Percentiles rank a stretch among this genome's conserved stretches.
These are phyloP conservation scores for Nepenthes alata DNA, from an alignment of 179 eudicot genomes.

Conservation along the genomic window DNA sequence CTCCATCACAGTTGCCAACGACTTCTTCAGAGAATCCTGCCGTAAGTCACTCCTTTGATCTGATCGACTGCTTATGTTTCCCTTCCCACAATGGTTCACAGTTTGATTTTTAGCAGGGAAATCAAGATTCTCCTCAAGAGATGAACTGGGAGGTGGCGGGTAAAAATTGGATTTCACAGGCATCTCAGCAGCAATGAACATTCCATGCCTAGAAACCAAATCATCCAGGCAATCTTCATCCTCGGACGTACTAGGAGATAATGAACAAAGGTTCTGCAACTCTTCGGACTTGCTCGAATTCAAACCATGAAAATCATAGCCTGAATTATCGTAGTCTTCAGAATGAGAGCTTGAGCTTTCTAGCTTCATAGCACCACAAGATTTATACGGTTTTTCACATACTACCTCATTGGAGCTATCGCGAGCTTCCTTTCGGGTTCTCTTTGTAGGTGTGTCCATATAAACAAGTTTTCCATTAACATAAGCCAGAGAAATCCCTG, in stretches of 20 bases:
- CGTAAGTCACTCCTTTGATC: slow-evolving; percentile 27
- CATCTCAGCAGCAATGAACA: slow-evolving; percentile 20
- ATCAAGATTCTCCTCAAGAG: slow-evolving; percentile 55
- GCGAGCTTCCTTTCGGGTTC: slow-evolving; percentile 11
- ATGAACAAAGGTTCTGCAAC: slow-evolving; percentile 29
- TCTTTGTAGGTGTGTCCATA: slow-evolving; percentile 19
- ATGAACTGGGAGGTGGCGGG: slow-evolving; percentile 51
- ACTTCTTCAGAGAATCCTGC: slow-evolving; percentile 47
- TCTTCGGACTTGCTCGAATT: slow-evolving; percentile 28
- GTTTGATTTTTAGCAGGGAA: slow-evolving; percentile 33
- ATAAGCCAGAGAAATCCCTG: slow-evolving; percentile 32
- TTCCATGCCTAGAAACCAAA: slow-evolving; percentile 17
- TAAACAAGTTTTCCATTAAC: slow-evolving; percentile 50
- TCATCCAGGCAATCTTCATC: slow-evolving; percentile 34
- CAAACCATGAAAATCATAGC: slow-evolving; percentile 35
- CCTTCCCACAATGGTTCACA: slow-evolving; percentile 45
- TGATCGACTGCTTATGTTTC: slow-evolving; percentile 48
- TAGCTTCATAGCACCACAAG: slow-evolving; percentile 19
- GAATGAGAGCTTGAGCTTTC: slow-evolving; percentile 50
- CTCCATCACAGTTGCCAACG: slow-evolving; percentile 72
- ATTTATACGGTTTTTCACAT: slow-evolving; percentile 11
- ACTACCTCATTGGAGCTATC: slow-evolving; percentile 16
- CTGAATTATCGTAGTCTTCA: slow-evolving; percentile 59
- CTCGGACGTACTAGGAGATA: slow-evolving; percentile 49
- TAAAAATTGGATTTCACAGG: slow-evolving; percentile 22